Evolutionary conservation across 306 rosid genomes (phyloP), one percentile per base, ranked within the genome.

Genomic region (Acacia confusa): DNA sequence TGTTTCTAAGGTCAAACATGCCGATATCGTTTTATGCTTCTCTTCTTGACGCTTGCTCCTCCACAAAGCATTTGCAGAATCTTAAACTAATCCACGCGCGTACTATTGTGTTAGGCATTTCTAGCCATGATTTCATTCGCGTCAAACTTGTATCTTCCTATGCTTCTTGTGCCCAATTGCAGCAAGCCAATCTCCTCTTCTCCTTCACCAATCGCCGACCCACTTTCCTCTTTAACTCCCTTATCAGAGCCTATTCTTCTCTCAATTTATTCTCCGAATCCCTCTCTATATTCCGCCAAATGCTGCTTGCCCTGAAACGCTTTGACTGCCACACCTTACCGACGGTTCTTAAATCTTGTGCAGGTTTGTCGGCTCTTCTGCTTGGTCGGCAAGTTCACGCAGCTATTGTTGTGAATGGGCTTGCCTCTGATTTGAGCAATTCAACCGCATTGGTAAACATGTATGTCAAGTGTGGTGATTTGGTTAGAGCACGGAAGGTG

Each of bases 201-300:
- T 81, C 86, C 70, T 87, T 91, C 86, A 76, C 90, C 60, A 78
- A 72, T 86, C 94, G 92, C 57, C 82, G 58, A 83, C 88, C 94
- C 69, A 88, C 92, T 53, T 92, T 88, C 63, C 91, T 92, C 38
- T 92, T 84, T 70, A 92, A 92, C 84, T 77, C 91, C 30, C 87
- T 91, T 47, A 88, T 92, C 68, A 85, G 92, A 83, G 92, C 94
- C 15, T 57, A 87, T 74, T 70, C 89, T 4, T 91, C 88, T 79
- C 88, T 85, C 48, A 55, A 81, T 30, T 27, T 84, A 1, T 92
- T 92, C 83, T 58, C 86, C 15, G 80, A 81, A 7, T 89, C 97
- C 28, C 88, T 92, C 55, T 84, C 79, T 22, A 53, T 92, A 22
- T 92, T 91, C 72, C 87, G 74, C 44, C 79, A 17, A 25, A 89